These are phyloP conservation scores for Podospora bellae-mahoneyi DNA, from an alignment of 495 filamentous ascomycete genomes.

Conservation along the genomic window DNA sequence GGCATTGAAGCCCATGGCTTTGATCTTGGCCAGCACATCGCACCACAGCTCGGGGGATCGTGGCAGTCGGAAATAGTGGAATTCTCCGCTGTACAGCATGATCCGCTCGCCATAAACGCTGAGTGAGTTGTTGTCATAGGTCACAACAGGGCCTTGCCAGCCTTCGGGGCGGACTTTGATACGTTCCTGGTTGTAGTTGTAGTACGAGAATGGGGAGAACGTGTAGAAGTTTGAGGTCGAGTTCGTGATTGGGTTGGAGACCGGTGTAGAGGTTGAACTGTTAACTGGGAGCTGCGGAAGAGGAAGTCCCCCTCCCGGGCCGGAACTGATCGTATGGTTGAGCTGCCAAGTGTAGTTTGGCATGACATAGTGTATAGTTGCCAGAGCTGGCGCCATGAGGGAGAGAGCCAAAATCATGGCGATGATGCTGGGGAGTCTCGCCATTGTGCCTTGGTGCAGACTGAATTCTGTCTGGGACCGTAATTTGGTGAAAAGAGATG, in stretches of 20 bases:
- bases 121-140: slow-evolving; percentile 72
- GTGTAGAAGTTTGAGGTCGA: too few species aligned
- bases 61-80: slow-evolving; percentile 72
- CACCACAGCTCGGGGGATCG: slow-evolving; percentile 63
- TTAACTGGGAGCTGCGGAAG: neutral
- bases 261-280: too few species aligned
- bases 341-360: slow-evolving; percentile 4
- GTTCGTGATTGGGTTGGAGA: too few species aligned
- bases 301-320: neutral
- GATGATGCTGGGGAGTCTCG: neutral
- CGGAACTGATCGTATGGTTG: neutral
- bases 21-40: slow-evolving; percentile 78
- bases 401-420: neutral
- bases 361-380: neutral
- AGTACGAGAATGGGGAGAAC: neutral
- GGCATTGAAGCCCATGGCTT: slow-evolving; percentile 70
- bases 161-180: neutral
- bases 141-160: slow-evolving; percentile 39
- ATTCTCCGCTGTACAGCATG: slow-evolving; percentile 70
- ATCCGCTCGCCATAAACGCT: slow-evolving; percentile 68
- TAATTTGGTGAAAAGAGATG: neutral
- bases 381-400: neutral
- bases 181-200: neutral
- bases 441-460: neutral
- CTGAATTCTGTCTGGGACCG: neutral